Evolutionary conservation across 805 yeast species (phyloP), one percentile per base, ranked within the genome.

Genomic region (Yamadazyma nakazawae): DNA sequence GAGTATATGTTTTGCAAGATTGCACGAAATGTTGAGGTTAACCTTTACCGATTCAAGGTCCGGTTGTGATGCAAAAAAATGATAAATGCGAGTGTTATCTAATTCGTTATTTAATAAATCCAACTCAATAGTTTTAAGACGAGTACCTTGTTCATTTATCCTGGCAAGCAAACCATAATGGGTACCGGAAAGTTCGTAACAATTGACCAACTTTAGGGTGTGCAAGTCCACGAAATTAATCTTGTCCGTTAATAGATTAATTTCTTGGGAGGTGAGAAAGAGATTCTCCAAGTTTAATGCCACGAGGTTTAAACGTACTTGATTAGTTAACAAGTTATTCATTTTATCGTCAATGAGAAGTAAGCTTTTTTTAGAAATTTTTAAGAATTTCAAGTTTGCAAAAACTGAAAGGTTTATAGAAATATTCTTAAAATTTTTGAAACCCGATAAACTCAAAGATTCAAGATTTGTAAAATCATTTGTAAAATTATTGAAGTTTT

Each of bases 381-480:
- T 53, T 17, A 60, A 47, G n/a, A 43, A 45, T 25, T 47, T 48
- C 32, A 60, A 39, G 28, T 49, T 45, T 3, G 40, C 40, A 26
- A 52, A 55, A 6, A 40, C 38, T 14, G 37, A 39, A 32, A 57
- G 45, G 40, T 55, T 41, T 3, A 57, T 43, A 7, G 46, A 24
- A 3, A 52, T 42, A 36, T 52, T 52, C 17, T 19, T 17, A 30
- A 52, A 52, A 32, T 49, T 39, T 21, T 51, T 53, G 32, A 54
- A 51, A 31, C 54, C 56, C 12, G 56, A 42, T 18, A 53, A 34
- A 45, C 57, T 53, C 25, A 55, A 37, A n/a, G 50, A 49, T 21
- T 40, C 39, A 13, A 54, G 41, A 16, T 49, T 40, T 11, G 18
- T 42, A 35, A 50, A 52, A n/a, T 49, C 37, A 21, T 42, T 35